Evolutionary conservation across 768 basidiomycete genomes (phyloP).

Genomic region (Antrodiella citrinella): DNA sequence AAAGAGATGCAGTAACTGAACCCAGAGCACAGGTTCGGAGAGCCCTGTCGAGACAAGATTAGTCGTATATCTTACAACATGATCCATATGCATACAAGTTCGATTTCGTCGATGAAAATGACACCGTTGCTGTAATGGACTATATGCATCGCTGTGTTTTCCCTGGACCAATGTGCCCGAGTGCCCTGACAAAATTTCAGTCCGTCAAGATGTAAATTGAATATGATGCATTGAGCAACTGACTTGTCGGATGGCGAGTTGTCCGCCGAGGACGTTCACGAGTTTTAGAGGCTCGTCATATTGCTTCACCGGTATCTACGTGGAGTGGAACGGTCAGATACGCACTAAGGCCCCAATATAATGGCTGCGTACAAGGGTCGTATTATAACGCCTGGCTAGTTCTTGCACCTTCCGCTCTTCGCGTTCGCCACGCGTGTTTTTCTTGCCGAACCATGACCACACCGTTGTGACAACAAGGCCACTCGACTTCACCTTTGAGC

Average conservation of each 20-base stretch:
- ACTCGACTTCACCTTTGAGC: constrained; percentile 54
- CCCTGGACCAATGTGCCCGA: constrained; percentile 65
- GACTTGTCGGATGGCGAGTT: constrained; percentile 70
- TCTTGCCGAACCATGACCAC: constrained; percentile 72
- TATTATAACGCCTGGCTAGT: constrained; percentile 66
- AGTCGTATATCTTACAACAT: not conserved
- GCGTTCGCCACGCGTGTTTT: constrained; percentile 40
- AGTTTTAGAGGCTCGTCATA: constrained; percentile 57
- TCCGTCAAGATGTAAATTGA: not conserved
- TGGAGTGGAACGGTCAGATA: too few species aligned
- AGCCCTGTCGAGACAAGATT: constrained; percentile 28
- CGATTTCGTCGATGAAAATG: constrained; percentile 62
- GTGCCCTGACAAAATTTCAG: constrained; percentile 49
- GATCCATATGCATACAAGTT: constrained; percentile 41
- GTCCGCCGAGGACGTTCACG: constrained; percentile 57
- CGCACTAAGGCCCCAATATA: too few species aligned
- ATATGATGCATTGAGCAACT: constrained; percentile 10
- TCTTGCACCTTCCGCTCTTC: constrained; percentile 66
- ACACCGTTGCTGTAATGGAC: constrained; percentile 44
- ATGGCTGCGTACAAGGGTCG: constrained; percentile 52
- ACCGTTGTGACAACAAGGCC: constrained; percentile 63
- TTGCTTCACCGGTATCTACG: constrained; percentile 45
- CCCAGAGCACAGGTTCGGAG: constrained; percentile 73
- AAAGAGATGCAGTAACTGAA: constrained; percentile 75
- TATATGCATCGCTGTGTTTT: constrained; percentile 79